These are phyloP conservation scores for Huntiella abstrusa DNA, from an alignment of 2,329 filamentous ascomycete genomes.

Conservation along the genomic window DNA sequence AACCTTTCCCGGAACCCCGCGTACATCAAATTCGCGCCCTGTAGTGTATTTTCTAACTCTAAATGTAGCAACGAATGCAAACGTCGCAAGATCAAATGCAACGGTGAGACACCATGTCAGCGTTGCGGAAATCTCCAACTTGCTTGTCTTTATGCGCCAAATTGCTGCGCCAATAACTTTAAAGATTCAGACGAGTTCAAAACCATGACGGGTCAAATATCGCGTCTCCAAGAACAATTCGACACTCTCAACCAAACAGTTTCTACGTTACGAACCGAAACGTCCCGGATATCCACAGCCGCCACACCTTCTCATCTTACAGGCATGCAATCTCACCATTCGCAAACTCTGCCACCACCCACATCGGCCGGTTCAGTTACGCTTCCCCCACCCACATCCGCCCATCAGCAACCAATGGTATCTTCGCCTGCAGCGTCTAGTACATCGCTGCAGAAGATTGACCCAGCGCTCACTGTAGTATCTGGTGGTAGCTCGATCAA, in stretches of 20 bases:
- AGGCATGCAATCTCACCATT: slow-evolving; percentile 1
- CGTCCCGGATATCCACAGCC: slow-evolving; percentile 21
- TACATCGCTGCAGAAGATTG: slow-evolving; percentile 10
- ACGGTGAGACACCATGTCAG: slow-evolving; percentile 48
- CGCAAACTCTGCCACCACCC: slow-evolving; percentile 3
- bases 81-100: slow-evolving; percentile 58
- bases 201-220: slow-evolving; percentile 57
- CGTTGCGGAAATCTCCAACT: slow-evolving; percentile 51
- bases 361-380: slow-evolving; percentile 1
- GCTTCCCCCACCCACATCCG: slow-evolving; percentile 4
- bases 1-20: slow-evolving; percentile 3
- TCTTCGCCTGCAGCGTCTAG: slow-evolving; percentile 9
- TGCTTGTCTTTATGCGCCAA: slow-evolving; percentile 45
- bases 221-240: slow-evolving; percentile 66
- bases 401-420: slow-evolving; percentile 1
- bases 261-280: slow-evolving; percentile 42
- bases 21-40: not conserved
- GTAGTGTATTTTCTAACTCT: slow-evolving; percentile 5
- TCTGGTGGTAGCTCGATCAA: slow-evolving; percentile 8
- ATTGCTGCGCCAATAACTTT: slow-evolving; percentile 57
- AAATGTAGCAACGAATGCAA: slow-evolving; percentile 52
- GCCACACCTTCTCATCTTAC: not conserved
- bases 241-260: slow-evolving; percentile 56
- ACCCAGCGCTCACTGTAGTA: slow-evolving; percentile 8
- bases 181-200: slow-evolving; percentile 87